These are phyloP conservation scores for Agrocybe chaxingu DNA, from an alignment of 768 basidiomycete species.

Conservation along the genomic window DNA sequence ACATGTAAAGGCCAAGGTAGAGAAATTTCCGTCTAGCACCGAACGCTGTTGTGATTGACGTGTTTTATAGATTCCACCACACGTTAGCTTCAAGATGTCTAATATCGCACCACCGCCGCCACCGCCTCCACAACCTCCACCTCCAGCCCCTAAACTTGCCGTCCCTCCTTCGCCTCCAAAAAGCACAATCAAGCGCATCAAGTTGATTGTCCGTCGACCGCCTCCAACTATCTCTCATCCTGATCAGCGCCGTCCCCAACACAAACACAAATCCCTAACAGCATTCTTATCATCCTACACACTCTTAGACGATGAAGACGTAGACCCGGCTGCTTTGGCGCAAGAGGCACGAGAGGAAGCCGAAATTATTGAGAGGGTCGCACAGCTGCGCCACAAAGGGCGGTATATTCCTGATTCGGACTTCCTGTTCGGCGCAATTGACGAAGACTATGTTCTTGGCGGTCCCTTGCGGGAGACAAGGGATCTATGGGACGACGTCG, in stretches of 20 bases:
- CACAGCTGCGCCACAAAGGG: slow-evolving; percentile 31
- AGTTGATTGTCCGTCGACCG: slow-evolving; percentile 64
- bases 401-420: slow-evolving; percentile 38
- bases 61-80: slow-evolving; percentile 4
- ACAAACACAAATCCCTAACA: slow-evolving; percentile 51
- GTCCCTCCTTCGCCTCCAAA: slow-evolving; percentile 15
- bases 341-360: slow-evolving; percentile 27
- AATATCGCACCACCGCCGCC: not conserved
- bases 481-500: slow-evolving; percentile 61
- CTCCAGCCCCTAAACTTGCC: slow-evolving; percentile 5
- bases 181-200: slow-evolving; percentile 58
- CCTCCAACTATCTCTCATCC: slow-evolving; percentile 63
- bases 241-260: slow-evolving; percentile 55
- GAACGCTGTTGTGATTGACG: not conserved
- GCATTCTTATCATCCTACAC: slow-evolving; percentile 63
- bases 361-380: slow-evolving; percentile 29
- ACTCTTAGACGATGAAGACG: slow-evolving; percentile 42
- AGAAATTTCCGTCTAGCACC: not conserved
- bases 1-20: slow-evolving; percentile 11
- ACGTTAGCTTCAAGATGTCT: not conserved
- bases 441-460: slow-evolving; percentile 20
- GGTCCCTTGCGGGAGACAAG: slow-evolving; percentile 30
- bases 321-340: slow-evolving; percentile 30
- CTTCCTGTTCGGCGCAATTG: slow-evolving; percentile 26
- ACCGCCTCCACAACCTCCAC: slow-evolving; percentile 1